A percentile compares a stretch with the other conserved stretches of the same genome.
Conservation (phyloP, 2,329 filamentous ascomycete genomes). For the Verticillium tricorpus region DNA sequence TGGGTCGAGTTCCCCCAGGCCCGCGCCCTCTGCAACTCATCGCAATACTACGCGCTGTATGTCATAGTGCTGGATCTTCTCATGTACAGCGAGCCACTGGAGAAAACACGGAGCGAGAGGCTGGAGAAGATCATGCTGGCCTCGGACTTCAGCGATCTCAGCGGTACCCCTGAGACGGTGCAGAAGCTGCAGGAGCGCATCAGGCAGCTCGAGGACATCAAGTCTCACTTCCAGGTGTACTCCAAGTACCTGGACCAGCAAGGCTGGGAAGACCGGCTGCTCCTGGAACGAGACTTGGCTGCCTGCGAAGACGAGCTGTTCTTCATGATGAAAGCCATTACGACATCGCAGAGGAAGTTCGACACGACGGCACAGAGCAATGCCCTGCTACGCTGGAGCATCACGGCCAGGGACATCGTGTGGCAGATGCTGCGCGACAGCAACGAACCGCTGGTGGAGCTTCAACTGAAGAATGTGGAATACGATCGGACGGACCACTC, state of each 20-base stretch:
- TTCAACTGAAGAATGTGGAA: constrained; percentile 84
- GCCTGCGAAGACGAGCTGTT: constrained; percentile 95
- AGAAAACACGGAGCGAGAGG: constrained; percentile 94
- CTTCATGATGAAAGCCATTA: constrained; percentile 99
- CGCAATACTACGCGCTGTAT: constrained; percentile 96
- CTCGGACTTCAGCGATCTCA: constrained; percentile 95
- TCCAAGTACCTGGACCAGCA: constrained; percentile 79
- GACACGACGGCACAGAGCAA: constrained; percentile 69
- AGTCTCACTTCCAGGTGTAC: constrained; percentile 91
- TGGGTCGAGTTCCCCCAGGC: constrained; percentile 96
- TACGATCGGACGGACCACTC: constrained; percentile 96
- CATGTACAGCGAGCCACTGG: constrained; percentile 91
- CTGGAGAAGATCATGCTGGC: constrained; percentile 98
- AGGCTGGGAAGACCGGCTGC: constrained; percentile 85
- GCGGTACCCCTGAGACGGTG: constrained; percentile 90
- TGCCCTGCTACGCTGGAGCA: constrained; percentile 84
- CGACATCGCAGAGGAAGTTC: constrained; percentile 84
- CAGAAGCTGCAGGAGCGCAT: constrained; percentile 88
- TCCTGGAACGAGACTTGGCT: constrained; percentile 84
- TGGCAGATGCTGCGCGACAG: constrained; percentile 93
- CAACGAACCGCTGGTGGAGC: constrained; percentile 83
- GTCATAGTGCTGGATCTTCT: constrained; percentile 95
- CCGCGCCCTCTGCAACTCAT: constrained; percentile 91
- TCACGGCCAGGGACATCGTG: constrained; percentile 90
- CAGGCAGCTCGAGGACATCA: constrained; percentile 91